Conservation (phyloP, 352 stramenopile species). For the Phytopythium kandeliae region DNA sequence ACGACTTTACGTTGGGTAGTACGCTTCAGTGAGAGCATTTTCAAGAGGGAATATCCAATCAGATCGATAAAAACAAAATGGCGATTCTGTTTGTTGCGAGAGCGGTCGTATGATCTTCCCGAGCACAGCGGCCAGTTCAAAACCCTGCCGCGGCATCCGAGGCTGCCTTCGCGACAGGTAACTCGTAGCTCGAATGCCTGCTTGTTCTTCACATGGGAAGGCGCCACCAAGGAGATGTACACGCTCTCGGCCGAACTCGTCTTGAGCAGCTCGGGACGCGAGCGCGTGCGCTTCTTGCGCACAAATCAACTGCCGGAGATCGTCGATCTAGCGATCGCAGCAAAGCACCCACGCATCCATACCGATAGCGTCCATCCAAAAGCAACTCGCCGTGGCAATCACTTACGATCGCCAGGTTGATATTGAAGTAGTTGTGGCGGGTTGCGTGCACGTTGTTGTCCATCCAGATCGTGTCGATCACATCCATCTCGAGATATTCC, state of each 20-base stretch:
- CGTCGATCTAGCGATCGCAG: slow-evolving; percentile 30
- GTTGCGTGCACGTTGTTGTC: slow-evolving; percentile 83
- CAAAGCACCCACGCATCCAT: background rate
- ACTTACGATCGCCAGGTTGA: slow-evolving; percentile 78
- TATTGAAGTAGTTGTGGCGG: slow-evolving; percentile 84
- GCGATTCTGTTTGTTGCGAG: no score
- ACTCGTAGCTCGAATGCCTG: slow-evolving; percentile 9
- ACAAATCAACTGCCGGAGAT: slow-evolving; percentile 64
- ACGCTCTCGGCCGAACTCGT: slow-evolving; percentile 59
- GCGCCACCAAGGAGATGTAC: slow-evolving; percentile 72
- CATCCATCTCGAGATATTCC: no score
- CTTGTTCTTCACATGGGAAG: slow-evolving; percentile 63
- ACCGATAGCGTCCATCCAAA: background rate
- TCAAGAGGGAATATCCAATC: no score
- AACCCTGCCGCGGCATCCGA: no score
- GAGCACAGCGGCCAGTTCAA: no score
- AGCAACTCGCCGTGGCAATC: no score
- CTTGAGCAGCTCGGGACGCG: slow-evolving; percentile 46
- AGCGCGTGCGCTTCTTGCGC: slow-evolving; percentile 39
- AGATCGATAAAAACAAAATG: no score
- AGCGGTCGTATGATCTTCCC: no score
- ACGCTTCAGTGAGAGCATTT: no score
- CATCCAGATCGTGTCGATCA: slow-evolving; percentile 86
- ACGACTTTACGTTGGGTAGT: no score
- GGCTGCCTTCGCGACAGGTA: no score